Evolutionary conservation across 805 yeast genomes (phyloP).

Genomic region (Candida silvatica): DNA sequence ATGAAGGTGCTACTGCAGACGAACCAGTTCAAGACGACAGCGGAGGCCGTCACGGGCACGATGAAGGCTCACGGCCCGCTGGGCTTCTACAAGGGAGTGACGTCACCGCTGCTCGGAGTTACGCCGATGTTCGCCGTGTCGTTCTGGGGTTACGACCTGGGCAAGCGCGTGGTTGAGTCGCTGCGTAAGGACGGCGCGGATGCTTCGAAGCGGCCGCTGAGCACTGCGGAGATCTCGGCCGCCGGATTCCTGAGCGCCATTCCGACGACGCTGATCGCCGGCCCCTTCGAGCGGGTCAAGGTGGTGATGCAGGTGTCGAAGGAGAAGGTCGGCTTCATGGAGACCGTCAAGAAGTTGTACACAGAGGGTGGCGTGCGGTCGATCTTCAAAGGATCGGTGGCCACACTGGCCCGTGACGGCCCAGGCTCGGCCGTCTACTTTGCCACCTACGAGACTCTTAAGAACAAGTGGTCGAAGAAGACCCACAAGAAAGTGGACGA

Average conservation of each 20-base stretch:
- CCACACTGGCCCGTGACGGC: conserved; percentile 93
- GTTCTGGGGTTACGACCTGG: conserved; percentile 97
- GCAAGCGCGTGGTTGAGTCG: conserved; percentile 62
- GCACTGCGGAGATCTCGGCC: conserved; percentile 66
- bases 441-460: conserved; percentile 85
- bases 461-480: conserved; percentile 43
- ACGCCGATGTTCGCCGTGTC: conserved; percentile 98
- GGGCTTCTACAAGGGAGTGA: conserved; percentile 89
- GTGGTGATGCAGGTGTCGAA: conserved; percentile 76
- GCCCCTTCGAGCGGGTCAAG: conserved; percentile 94
- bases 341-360: conserved; percentile 61
- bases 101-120: conserved; percentile 92
- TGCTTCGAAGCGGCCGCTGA: conserved; percentile 31
- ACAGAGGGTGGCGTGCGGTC: conserved; percentile 77
- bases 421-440: conserved; percentile 96
- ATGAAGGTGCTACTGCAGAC: conserved; percentile 90
- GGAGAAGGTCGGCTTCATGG: conserved; percentile 37
- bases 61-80: conserved; percentile 62
- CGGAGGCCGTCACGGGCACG: conserved; percentile 62
- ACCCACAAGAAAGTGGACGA: background rate
- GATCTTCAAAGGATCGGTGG: conserved; percentile 82
- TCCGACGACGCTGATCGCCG: conserved; percentile 94
- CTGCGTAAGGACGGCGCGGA: conserved; percentile 25
- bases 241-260: conserved; percentile 94
- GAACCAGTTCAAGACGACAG: conserved; percentile 52